Base-by-base conservation (phyloP, 208 protist species). In the Novymonas esmeraldas region DNA sequence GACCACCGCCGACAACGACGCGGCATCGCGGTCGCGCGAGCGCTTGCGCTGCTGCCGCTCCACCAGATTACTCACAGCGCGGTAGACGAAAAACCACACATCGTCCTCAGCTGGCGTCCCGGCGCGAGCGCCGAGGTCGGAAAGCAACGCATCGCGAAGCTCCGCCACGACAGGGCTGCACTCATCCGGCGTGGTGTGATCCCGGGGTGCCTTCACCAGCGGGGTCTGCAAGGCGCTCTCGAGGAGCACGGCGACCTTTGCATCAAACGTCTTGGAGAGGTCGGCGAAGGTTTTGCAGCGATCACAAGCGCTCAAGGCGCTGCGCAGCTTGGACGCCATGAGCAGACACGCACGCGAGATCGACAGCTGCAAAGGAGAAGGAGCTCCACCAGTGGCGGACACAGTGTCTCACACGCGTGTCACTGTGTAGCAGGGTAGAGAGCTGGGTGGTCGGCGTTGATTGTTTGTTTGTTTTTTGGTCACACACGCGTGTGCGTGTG, bases 11-110 rank as follows among this genome's bases (percentile, higher is more conserved):
- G 75, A 66, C 3, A 73, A 42, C 22, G 55, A 42, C n/a, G 62
- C 60, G 48, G 61, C 70, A 28, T 66, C 73, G n/a, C 64, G 51
- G 24, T 67, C 56, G 24, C 78, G 83, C 39, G 58, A 63, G n/a
- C 84, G 73, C 52, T 89, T 87, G 36, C 80, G 73, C 46, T 70
- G 45, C 29, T 71, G 57, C 20, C 89, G 81, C 57, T 87, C 77
- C 5, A 93, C 58, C 6, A 90, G 26, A 1, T 76, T 62, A n/a
- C 70, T 79, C 6, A 80, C 79, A 38, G 70, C 56, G 4, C 82
- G 76, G 61, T 79, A 81, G 9, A 91, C 46, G 31, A 95, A 82
- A 58, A 93, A 82, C 88, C 87, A 94, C 24, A 95, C 85, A 48
- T 95, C 90, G 56, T 95, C 90, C 44, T 75, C 73, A 0, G 55